Evolutionary conservation across 345 rosid genomes (phyloP), one percentile per base, ranked within the genome.

Genomic region (Geranium rotundifolium): DNA sequence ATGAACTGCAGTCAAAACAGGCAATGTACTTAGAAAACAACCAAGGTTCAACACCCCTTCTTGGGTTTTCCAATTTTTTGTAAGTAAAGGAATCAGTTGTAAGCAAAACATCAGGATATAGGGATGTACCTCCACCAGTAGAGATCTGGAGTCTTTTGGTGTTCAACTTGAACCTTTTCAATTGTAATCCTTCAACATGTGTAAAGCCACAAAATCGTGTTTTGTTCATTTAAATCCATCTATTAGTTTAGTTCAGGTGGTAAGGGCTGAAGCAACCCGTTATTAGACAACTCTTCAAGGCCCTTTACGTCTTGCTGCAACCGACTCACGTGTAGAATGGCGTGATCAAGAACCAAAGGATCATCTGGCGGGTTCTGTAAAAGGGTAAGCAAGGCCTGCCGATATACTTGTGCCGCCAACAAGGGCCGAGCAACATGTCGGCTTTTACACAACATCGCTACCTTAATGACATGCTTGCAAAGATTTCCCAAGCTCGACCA

Each of bases 381-480:
- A 60, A 81, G 83, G 41, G 71, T 61, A 72, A 81, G 73, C 76
- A 79, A 72, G 62, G 76, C 46, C 66, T 71, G 81, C 54, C 74
- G 63, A 74, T 76, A 81, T 62, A 71, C 62, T 74, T 70, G 81
- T 63, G 81, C 69, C 17, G 70, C 71, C 65, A 79, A 62, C 31
- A 79, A 64, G 13, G 83, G 82, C 74, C 82, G 69, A 4, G 81
- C 79, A 66, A 79, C 69, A 69, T 76, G 85, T 60, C 78, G 71
- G 55, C 39, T 75, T 73, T 80, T 79, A 61, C 79, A 75, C 20
- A 79, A 54, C 54, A 79, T 75, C 17, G 83, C 78, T 68, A 77
- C 79, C 80, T 79, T 82, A 56, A 82, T 63, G 39, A 79, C 74
- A 60, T 82, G 86, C 77, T 82, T 66, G 56, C 84, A 82, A 23